A percentile compares a stretch with the other conserved stretches of the same genome.
These are phyloP conservation scores for Neocatenulostroma microsporum DNA, from an alignment of 2,329 filamentous ascomycete species.

Conservation along the genomic window DNA sequence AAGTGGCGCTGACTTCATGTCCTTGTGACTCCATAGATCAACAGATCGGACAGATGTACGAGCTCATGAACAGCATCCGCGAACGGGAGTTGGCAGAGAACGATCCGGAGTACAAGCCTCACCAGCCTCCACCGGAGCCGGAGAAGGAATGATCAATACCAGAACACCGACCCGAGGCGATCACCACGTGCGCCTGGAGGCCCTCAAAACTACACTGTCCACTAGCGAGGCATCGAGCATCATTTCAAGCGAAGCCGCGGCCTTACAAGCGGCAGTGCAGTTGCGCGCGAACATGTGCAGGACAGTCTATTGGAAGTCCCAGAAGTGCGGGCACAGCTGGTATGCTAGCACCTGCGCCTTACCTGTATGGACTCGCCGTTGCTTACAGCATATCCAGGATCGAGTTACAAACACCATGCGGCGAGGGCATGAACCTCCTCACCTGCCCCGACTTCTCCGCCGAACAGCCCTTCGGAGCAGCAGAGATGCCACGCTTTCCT, in stretches of 20 bases:
- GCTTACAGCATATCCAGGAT: conserved; percentile 23
- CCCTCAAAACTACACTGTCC: too few species aligned
- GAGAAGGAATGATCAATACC: conserved; percentile 4
- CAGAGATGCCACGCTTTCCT: conserved; percentile 16
- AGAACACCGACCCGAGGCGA: too few species aligned
- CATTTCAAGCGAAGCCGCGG: too few species aligned
- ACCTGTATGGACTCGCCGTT: too few species aligned
- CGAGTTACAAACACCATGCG: conserved; percentile 39
- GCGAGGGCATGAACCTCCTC: conserved; percentile 32
- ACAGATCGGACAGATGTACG: conserved; percentile 87
- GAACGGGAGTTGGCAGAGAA: conserved; percentile 44
- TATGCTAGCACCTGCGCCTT: too few species aligned
- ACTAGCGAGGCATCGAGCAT: too few species aligned
- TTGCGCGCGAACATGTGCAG: conserved; percentile 47
- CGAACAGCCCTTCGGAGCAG: conserved; percentile 18
- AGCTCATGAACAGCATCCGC: conserved; percentile 78
- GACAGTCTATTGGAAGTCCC: conserved; percentile 38
- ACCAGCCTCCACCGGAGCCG: conserved; percentile 5
- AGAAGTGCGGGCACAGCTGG: conserved; percentile 43
- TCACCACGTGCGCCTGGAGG: too few species aligned
- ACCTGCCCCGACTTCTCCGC: conserved; percentile 33
- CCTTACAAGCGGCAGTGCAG: too few species aligned
- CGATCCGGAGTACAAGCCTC: conserved; percentile 28
- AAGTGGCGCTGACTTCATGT: not conserved
- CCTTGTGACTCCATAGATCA: conserved; percentile 75